Conservation (phyloP, 805 yeast genomes). For the Spencermartinsiella europaea region DNA sequence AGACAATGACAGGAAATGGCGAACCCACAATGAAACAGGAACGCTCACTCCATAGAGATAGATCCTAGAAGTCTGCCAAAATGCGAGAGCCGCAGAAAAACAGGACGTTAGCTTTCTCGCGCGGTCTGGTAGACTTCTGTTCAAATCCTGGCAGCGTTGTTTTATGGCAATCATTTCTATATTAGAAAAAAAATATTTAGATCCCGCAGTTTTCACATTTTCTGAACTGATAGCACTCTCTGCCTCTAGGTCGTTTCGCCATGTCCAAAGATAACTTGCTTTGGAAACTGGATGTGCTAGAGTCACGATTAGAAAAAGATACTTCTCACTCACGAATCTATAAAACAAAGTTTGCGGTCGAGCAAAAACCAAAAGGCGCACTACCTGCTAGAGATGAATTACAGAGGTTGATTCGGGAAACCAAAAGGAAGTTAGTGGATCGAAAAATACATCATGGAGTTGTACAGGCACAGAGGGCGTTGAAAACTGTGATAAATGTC, state of each 20-base stretch:
- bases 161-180: background rate
- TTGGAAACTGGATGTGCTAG: constrained; percentile 35
- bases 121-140: too few species aligned
- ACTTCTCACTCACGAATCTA: constrained; percentile 22
- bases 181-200: background rate
- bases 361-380: constrained; percentile 13
- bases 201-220: too few species aligned
- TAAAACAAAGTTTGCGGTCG: constrained; percentile 29
- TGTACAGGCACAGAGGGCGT: constrained; percentile 23
- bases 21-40: too few species aligned
- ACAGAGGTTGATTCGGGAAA: constrained; percentile 16
- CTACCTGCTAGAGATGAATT: constrained; percentile 12
- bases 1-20: too few species aligned
- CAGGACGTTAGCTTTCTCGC: too few species aligned
- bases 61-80: too few species aligned
- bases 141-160: too few species aligned
- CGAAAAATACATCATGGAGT: constrained; percentile 29
- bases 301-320: constrained; percentile 30
- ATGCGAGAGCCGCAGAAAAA: too few species aligned
- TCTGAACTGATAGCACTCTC: background rate
- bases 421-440: constrained; percentile 27
- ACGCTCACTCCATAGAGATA: too few species aligned
- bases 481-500: constrained; percentile 29
- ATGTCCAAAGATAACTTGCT: constrained; percentile 30
- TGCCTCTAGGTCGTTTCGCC: too few species aligned